Evolutionary conservation across 2,329 filamentous ascomycete species (phyloP).

Genomic region (Trichoderma brevicompactum): DNA sequence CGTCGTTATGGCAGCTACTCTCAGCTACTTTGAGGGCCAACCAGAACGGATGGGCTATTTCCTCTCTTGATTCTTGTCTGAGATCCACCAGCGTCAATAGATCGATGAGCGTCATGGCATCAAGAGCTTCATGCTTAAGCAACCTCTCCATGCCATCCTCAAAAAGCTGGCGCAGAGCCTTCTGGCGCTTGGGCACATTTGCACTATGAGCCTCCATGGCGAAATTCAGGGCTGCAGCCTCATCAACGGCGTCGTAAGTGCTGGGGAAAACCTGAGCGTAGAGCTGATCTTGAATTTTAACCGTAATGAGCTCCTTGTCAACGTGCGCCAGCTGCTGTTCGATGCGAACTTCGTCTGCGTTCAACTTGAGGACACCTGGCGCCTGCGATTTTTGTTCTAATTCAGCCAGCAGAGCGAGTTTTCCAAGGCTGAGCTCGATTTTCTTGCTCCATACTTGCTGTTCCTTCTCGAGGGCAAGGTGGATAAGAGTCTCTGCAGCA

Average conservation of each 20-base stretch:
- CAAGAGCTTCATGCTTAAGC: constrained; percentile 72
- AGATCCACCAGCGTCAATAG: constrained; percentile 74
- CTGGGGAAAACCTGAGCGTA: constrained; percentile 72
- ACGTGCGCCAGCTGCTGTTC: constrained; percentile 56
- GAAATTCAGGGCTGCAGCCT: constrained; percentile 75
- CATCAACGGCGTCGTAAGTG: constrained; percentile 75
- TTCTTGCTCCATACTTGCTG: constrained; percentile 90
- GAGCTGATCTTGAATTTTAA: constrained; percentile 78
- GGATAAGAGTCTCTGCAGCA: constrained; percentile 72
- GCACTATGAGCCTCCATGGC: constrained; percentile 70
- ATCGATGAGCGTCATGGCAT: constrained; percentile 69
- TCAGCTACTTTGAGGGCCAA: constrained; percentile 68
- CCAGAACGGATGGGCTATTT: constrained; percentile 72
- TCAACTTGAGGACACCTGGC: constrained; percentile 45
- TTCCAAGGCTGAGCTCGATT: constrained; percentile 86
- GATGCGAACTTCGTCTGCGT: constrained; percentile 43
- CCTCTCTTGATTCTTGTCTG: constrained; percentile 52
- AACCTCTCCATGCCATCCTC: constrained; percentile 71
- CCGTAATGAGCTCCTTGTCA: constrained; percentile 67
- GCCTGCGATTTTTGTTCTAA: constrained; percentile 41
- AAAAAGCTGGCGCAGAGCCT: constrained; percentile 72
- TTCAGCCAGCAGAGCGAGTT: constrained; percentile 75
- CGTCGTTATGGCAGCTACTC: constrained; percentile 58
- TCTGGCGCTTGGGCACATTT: constrained; percentile 60
- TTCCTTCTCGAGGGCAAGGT: constrained; percentile 72